phyloP scores from a whole-genome alignment of 106 monocot genomes.

The Dendrobium nobile region DNA sequence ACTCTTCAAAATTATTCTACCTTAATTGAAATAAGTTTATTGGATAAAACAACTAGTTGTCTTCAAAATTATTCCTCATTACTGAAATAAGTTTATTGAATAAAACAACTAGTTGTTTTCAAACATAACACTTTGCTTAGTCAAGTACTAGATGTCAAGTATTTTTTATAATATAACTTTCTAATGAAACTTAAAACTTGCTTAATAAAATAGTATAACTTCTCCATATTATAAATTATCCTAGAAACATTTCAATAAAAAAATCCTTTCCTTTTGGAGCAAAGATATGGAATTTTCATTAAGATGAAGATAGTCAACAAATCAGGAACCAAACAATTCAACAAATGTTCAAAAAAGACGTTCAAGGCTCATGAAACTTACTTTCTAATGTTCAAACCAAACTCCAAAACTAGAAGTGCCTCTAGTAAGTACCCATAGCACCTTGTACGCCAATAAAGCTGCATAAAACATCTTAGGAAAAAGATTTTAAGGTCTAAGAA shows the following conservation, averaged over 20 bases:
- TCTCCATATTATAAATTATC: neutral
- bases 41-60: too few species aligned
- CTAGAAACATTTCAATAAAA: neutral
- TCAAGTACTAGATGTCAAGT: neutral
- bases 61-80: too few species aligned
- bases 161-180: neutral
- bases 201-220: neutral
- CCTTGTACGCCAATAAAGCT: slow-evolving; percentile 94
- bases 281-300: neutral
- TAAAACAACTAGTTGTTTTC: too few species aligned
- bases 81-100: too few species aligned
- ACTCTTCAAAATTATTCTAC: too few species aligned
- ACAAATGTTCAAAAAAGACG: neutral
- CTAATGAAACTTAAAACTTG: neutral
- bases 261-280: neutral
- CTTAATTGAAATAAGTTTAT: too few species aligned
- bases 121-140: too few species aligned
- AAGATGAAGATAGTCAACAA: neutral
- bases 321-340: slow-evolving; percentile 1
- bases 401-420: slow-evolving; percentile 83
- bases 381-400: slow-evolving; percentile 78
- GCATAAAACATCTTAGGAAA: slow-evolving; percentile 10
- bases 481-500: neutral
- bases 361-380: slow-evolving; percentile 13
- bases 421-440: slow-evolving; percentile 69